Evolutionary conservation across 768 basidiomycete species (phyloP), one percentile per base, ranked within the genome.

Genomic region (Lentinula guzmanii): DNA sequence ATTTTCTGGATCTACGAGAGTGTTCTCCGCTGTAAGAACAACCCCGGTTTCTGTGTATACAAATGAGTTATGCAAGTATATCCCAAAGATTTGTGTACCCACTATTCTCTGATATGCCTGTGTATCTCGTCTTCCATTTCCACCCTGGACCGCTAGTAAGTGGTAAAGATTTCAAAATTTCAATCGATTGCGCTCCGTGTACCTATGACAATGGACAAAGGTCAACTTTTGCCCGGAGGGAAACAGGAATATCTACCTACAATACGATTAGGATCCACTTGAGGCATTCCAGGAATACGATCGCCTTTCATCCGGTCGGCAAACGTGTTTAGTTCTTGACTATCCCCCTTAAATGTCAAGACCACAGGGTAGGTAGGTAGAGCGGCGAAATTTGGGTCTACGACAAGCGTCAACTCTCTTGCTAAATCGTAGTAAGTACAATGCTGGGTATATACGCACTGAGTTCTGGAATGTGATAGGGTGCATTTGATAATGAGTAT

Each of bases 341-440:
- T 82, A 41, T 80, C 76, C 10, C 89, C 87, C 74, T 92, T 93
- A 69, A 93, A 79, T 33, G 72, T 75, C 5, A 95, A 79, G 0
- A 91, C 89, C 15, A 92, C 90, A 1, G 93, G 92, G 71, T 88
- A 95, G 0, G 93, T 94, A 8, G 93, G 93, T 67, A 95, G 78
- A 2, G 91, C 83, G 13, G 87, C 77, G 72, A 90, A 95, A 33
- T 81, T 76, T 63, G 82, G 79, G 73, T 88, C 88, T 89, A 62
- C 13, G 42, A n/a, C 6, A 15, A 28, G 6, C 43, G 54, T 33
- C 61, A 39, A 61, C 35, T 8, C 35, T 0, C 8, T 11, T 21
- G 16, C 5, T 54, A 13, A 39, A 39, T 35, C 2, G n/a, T 24
- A 31, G 8, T 16, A 10, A 57, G 37, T 42, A 18, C n/a, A 34